phyloP scores from a whole-genome alignment of 1,284 basidiomycete genomes.

The Ceratorhiza oryzae-sativae region DNA sequence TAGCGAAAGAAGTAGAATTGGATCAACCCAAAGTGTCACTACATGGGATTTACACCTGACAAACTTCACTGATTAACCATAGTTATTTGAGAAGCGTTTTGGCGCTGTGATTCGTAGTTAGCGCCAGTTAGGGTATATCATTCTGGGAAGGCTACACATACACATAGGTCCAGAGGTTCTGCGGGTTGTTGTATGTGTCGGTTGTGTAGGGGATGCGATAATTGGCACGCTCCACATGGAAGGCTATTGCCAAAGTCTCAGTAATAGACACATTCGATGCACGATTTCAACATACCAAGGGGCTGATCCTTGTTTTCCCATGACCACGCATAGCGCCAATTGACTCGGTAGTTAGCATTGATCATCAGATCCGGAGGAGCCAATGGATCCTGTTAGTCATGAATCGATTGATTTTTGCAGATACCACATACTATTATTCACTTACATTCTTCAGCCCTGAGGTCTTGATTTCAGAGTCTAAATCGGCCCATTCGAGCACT shows the following conservation, averaged over 20 bases:
- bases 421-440: not conserved
- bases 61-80: not conserved
- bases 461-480: slow-evolving; percentile 70
- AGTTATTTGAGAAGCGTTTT: slow-evolving; percentile 12
- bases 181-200: slow-evolving; percentile 40
- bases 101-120: not conserved
- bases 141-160: not conserved
- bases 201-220: slow-evolving; percentile 35
- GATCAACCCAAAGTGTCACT: no score
- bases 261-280: not conserved
- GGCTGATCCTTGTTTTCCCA: slow-evolving; percentile 31
- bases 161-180: slow-evolving; percentile 40
- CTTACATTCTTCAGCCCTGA: slow-evolving; percentile 57
- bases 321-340: slow-evolving; percentile 29
- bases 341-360: slow-evolving; percentile 31
- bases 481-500: slow-evolving; percentile 67
- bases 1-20: no score
- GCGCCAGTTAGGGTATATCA: not conserved
- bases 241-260: not conserved
- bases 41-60: no score
- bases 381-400: not conserved
- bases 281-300: slow-evolving; percentile 2
- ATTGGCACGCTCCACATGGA: slow-evolving; percentile 29
- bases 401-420: not conserved
- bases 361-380: slow-evolving; percentile 35